A percentile compares a stretch with the other conserved stretches of the same genome.
These are phyloP conservation scores for Thalassiosira hispida DNA, from an alignment of 352 stramenopile genomes.

Conservation along the genomic window DNA sequence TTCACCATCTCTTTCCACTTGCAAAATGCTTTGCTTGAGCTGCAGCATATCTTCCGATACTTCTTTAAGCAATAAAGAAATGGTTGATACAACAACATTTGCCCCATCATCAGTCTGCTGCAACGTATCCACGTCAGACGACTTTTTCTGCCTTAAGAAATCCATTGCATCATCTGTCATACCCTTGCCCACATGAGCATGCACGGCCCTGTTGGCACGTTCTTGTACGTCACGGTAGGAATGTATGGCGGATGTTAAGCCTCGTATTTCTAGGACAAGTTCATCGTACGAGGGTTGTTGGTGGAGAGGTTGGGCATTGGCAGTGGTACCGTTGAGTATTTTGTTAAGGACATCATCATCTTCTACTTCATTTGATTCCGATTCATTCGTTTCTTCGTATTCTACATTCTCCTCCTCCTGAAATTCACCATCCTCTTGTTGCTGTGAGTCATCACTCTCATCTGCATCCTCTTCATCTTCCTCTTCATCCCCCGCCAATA, in stretches of 20 bases:
- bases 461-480: constrained; percentile 35
- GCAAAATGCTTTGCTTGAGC: constrained; percentile 25
- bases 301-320: constrained; percentile 15
- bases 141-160: constrained; percentile 54
- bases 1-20: background rate
- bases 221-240: constrained; percentile 53
- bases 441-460: constrained; percentile 5
- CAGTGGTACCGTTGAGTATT: constrained; percentile 39
- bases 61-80: constrained; percentile 31
- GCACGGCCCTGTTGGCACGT: constrained; percentile 42
- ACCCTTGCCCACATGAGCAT: constrained; percentile 29
- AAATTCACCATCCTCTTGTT: background rate
- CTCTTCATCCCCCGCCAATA: constrained; percentile 13
- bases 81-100: constrained; percentile 2
- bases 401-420: constrained; percentile 19
- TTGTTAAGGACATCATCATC: background rate
- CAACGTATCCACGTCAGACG: background rate
- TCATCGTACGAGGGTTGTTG: constrained; percentile 33
- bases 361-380: constrained; percentile 14
- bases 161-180: constrained; percentile 75
- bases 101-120: background rate
- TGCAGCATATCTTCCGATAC: constrained; percentile 24
- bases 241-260: constrained; percentile 50
- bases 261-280: constrained; percentile 47
- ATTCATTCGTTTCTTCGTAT: constrained; percentile 18